Base-by-base conservation (phyloP, 2,329 filamentous ascomycete species). In the Magnaporthales sp. region DNA sequence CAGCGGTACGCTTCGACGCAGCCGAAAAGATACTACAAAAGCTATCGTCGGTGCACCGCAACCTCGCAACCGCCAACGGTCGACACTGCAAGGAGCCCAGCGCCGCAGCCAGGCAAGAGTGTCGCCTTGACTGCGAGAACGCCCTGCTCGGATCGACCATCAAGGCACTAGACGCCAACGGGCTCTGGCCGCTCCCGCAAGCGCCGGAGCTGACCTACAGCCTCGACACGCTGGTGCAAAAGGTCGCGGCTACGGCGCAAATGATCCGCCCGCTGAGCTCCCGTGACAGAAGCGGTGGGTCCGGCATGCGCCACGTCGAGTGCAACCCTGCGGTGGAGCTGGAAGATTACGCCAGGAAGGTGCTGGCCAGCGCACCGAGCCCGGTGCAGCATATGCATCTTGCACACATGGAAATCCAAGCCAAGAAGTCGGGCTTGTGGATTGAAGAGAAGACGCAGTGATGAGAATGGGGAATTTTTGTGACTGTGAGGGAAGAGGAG, bases 91-190 rank as follows among this genome's bases (percentile, higher is more conserved):
- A 13, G 19, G 54, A 60, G 51, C 54, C 64, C 29, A 24, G 29
- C 46, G 64, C 54, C 13, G 30, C 38, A 9, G 29, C 19, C 7
- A 26, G 30, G 64, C 64, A 58, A 27, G 64, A 65, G 64, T 58
- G 54, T 27, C 64, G 64, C 19, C 46, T 65, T 9, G 64, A 65
- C 64, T 65, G 64, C 64, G 64, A 60, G 51, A 65, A 65, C 51
- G 64, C 64, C 15, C 64, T 65, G 27, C 54, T 65, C 19, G 64
- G 64, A 15, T 65, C 64, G 5, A 60, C 54, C 24, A 54, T 65
- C 27, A 65, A 65, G n/a, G 64, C 64, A 6, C 64, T 65, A 27
- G 64, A 65, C 51, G 64, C 64, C 46, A 56, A 56, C 64, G 64
- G 54, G 46, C 46, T 65, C 27, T 65, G 64, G 64, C 51, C 64